Conservation (phyloP, 306 rosid species). For the Trichosanthes cucumerina region DNA sequence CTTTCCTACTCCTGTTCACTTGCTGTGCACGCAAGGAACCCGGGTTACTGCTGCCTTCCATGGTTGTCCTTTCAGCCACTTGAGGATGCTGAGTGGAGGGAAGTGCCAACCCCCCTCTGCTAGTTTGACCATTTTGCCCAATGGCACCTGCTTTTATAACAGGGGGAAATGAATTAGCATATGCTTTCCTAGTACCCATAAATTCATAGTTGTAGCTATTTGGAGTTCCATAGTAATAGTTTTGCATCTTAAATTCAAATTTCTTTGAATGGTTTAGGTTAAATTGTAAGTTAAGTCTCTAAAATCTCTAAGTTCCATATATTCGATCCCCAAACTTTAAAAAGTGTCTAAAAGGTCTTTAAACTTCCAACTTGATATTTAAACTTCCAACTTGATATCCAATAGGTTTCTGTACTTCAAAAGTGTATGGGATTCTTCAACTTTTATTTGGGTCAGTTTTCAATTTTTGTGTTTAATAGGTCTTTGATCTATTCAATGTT, state of each 20-base stretch:
- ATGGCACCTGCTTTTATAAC: not conserved
- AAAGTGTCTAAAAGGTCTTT: too few relatives aligned
- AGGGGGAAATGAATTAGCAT: not conserved
- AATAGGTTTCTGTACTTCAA: too few relatives aligned
- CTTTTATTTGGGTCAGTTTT: too few relatives aligned
- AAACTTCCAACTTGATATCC: too few relatives aligned
- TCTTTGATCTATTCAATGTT: too few relatives aligned
- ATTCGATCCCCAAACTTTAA: too few relatives aligned
- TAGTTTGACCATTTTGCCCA: not conserved
- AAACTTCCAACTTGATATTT: too few relatives aligned
- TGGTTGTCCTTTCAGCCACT: not conserved
- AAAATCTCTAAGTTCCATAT: too few relatives aligned
- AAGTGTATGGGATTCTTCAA: too few relatives aligned
- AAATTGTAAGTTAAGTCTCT: too few relatives aligned
- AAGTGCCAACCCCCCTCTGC: not conserved
- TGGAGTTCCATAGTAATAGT: not conserved
- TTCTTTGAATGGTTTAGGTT: not conserved
- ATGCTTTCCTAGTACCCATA: not conserved
- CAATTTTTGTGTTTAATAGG: too few relatives aligned
- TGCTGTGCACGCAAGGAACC: not conserved
- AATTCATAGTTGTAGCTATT: not conserved
- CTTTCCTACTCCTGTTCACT: not conserved
- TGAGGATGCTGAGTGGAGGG: slow-evolving; percentile 1
- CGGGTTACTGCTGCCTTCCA: not conserved
- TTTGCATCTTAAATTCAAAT: not conserved